Base-by-base conservation (phyloP, 352 stramenopile genomes). In the Globisporangium paroecandrum region DNA sequence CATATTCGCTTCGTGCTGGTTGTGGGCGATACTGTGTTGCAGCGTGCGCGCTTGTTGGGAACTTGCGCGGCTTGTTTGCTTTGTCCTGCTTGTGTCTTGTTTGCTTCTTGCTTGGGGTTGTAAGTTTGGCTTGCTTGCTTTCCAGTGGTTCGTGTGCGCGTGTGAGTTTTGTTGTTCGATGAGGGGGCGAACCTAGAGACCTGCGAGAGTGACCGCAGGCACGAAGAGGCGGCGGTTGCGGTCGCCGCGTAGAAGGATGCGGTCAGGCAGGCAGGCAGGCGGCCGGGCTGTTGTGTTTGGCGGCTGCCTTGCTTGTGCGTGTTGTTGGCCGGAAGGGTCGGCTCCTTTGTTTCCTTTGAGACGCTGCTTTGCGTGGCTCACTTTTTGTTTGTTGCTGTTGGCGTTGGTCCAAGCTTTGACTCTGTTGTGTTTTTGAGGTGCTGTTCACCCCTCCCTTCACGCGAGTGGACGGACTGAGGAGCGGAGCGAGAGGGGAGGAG, bases 121-220 rank as follows among this genome's bases (percentile, higher is more conserved):
- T 13, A 10, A 12, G 4, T 18, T 24, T 38, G 24, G 1, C 2
- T 34, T 47, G 12, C 22, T 27, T 38, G 58, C 7, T 24, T 54
- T 56, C 38, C 38, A 41, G 24, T 56, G 38, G 29, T 32, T 47
- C 58, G 58, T 13, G 58, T 25, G 41, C 24, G 55, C 54, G 3
- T 58, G 20, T 9, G 13, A 22, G n/a, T 64, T 64, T 64, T 55
- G 59, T 64, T 64, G 59, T 64, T 64, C 59, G 59, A 56, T 64
- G 41, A 20, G 41, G 18, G 20, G 41, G 24, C 12, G 34, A 12
- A 51, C 3, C 22, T 6, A 34, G 58, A 36, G 22, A n/a, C 18
- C 38, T 13, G 13, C 12, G 41, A 20, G 58, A 41, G 18, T n/a
- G 58, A 25, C 15, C 24, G 12, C 25, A 46, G 29, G 10, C 36